Evolutionary conservation across 2,329 filamentous ascomycete genomes (phyloP), one percentile per base, ranked within the genome.

Genomic region (Monosporascus ibericus): DNA sequence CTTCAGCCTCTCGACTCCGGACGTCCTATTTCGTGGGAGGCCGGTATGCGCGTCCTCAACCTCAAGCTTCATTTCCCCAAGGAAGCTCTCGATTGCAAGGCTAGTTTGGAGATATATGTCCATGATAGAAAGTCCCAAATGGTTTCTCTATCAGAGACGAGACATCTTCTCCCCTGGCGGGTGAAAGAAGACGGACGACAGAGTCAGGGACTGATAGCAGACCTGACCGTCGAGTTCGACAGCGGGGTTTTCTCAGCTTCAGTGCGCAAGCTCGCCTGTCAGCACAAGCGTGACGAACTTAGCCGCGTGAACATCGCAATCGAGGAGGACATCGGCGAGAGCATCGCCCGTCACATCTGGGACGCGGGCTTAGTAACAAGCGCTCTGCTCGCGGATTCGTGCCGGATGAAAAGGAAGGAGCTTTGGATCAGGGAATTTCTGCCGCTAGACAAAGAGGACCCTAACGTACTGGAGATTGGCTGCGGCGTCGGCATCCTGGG

Each of bases 321-420:
- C 5, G 75, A 79, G 50, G 81, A 84, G 54, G 78, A 82, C 49
- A 74, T 83, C 9, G 80, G 79, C 15, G 79, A 83, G 65, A 82
- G 78, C 60, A 82, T 84, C 51, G 79, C 80, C 0, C 74, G 80
- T 3, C 80, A 83, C 54, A 70, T 83, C 6, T 84, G 80, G 80
- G 80, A 84, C 49, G 79, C 74, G 1, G 80, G 80, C 1, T 67
- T 82, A 9, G 68, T 78, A 6, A 73, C 75, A 1, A 66, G 73
- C 1, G 70, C 69, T 1, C 60, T 71, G 11, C 47, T 77, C 11
- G 66, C 65, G 1, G 63, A 65, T 22, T 52, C 55, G 0, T 61
- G 59, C 24, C 52, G 52, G 4, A 54, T 46, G 8, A 24, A 38
- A 7, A 50, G 56, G 8, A 27, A 30, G 17, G 30, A n/a, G 5